Base-by-base conservation (phyloP, 2,329 filamentous ascomycete species). In the Hypoxylon sp. region DNA sequence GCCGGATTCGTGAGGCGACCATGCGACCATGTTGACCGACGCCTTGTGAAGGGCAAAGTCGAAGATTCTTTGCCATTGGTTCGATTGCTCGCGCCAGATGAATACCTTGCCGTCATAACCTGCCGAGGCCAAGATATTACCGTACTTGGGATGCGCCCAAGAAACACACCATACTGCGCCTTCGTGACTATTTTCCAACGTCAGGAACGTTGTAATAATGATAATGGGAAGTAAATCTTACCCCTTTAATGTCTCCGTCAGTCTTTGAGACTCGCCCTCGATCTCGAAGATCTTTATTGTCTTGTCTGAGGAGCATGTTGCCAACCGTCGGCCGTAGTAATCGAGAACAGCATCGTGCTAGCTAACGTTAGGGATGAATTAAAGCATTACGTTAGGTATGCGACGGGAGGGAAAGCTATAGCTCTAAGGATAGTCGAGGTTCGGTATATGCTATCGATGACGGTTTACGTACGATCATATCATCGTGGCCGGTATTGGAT, bases 211-310 rank as follows among this genome's bases (percentile, higher is more conserved):
- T 30, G 20, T 46, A 41, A 46, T 52, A 57, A 56, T 28, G 48
- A 15, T 2, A 34, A 34, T 41, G 30, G 43, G 41, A n/a, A 46
- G 24, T 8, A 37, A 22, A 19, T 75, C 82, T 74, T 86, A 96
- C 93, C 94, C 94, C 81, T 97, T 97, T 70, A 99, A 83, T 24
- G 95, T 99, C 82, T 98, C 94, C 32, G 92, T 87, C 72, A 98
- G 82, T 68, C 92, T 88, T 80, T 99, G 94, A 71, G 90, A 87
- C 73, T 98, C 94, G 74, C 93, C 93, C 75, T 98, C 94, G 58
- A 99, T 91, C 80, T 99, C 95, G 77, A 97, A 99, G 76, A 99
- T 98, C 84, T 98, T 98, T 84, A 99, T 97, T 49, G 94, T 98
- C 78, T 95, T 94, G 81, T 99, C 95, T 70, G 94, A 97, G 34